Percentiles rank a stretch among this genome's conserved stretches.
Evolutionary conservation across 768 basidiomycete genomes (phyloP).

Genomic region (Amanita polypyramis): DNA sequence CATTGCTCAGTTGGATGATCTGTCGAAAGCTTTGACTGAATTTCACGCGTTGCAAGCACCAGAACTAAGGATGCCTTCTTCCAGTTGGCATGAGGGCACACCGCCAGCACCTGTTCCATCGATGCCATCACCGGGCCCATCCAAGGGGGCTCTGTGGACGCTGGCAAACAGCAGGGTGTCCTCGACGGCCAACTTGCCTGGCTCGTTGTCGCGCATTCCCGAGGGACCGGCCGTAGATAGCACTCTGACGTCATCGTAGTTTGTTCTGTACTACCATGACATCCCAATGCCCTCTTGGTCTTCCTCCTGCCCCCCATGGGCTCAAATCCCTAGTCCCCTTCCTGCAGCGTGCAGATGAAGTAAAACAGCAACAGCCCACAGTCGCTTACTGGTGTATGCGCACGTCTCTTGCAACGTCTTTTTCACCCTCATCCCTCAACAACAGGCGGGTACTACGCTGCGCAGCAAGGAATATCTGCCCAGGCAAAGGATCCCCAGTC

Average conservation of each 20-base stretch:
- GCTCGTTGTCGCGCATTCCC: background rate
- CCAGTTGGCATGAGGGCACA: constrained; percentile 11
- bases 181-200: background rate
- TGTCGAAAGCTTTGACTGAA: constrained; percentile 38
- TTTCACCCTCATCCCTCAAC: constrained; percentile 4
- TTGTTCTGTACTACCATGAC: constrained; percentile 16
- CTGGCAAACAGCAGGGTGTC: background rate
- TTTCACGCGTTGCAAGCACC: constrained; percentile 41
- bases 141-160: background rate
- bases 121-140: too few relatives aligned
- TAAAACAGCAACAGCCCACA: constrained; percentile 71
- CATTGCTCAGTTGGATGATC: constrained; percentile 41
- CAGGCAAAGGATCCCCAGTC: constrained; percentile 57
- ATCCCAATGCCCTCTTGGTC: constrained; percentile 29
- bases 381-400: constrained; percentile 93
- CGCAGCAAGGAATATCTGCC: constrained; percentile 73
- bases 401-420: background rate
- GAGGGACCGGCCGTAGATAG: background rate
- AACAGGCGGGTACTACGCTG: constrained; percentile 84
- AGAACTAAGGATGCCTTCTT: constrained; percentile 27
- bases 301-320: constrained; percentile 48
- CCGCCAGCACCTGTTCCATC: too few relatives aligned
- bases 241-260: constrained; percentile 4
- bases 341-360: constrained; percentile 85
- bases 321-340: constrained; percentile 69